Conservation (phyloP, 345 rosid species). For the Cardamine resedifolia region DNA sequence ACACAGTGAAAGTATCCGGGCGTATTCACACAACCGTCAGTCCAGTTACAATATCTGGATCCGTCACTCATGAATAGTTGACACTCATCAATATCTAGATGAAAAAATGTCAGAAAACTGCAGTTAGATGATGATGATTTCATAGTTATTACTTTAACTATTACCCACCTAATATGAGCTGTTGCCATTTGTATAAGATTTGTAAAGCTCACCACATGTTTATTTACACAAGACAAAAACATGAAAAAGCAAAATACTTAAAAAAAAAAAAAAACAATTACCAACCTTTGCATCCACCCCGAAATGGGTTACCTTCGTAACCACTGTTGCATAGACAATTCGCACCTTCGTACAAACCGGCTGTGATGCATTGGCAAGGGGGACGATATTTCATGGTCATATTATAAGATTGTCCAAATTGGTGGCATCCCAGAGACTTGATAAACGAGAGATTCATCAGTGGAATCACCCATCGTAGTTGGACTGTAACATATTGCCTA, state of each 20-base stretch:
- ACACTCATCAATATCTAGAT: slow-evolving; percentile 18
- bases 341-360: too few species aligned
- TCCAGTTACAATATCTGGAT: neutral
- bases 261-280: neutral
- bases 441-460: neutral
- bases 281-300: slow-evolving; percentile 35
- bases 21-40: neutral
- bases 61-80: too few species aligned
- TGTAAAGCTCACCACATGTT: neutral
- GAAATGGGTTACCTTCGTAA: slow-evolving; percentile 38
- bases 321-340: slow-evolving; percentile 7
- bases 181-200: neutral
- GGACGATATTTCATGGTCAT: too few species aligned
- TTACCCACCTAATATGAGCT: neutral
- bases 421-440: slow-evolving; percentile 6
- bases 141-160: neutral
- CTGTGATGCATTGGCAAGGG: too few species aligned
- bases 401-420: too few species aligned
- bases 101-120: neutral
- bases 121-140: neutral
- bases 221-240: too few species aligned
- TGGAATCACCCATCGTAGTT: slow-evolving; percentile 35
- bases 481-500: neutral
- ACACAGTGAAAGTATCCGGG: neutral
- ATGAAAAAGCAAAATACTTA: neutral